Base-by-base conservation (phyloP, 805 yeast species). In the Cyberlindnera amylophila region DNA sequence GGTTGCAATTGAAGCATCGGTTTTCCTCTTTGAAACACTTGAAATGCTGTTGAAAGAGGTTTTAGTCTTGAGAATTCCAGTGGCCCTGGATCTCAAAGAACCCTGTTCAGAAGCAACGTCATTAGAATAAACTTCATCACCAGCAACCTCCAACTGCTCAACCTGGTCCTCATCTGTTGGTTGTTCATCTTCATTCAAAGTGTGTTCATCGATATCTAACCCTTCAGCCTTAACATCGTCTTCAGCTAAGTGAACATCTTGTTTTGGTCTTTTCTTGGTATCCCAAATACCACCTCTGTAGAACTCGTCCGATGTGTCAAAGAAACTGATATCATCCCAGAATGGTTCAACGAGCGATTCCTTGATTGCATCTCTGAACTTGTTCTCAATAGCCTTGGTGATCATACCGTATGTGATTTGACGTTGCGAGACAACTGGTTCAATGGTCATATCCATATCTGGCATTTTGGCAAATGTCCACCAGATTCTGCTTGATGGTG, bases 281-380 rank as follows among this genome's bases (percentile, higher is more conserved):
- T 83, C 89, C 98, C 98, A 91, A 18, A 91, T 79, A 14, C 99
- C 99, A 38, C 96, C 99, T 49, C 96, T 75, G 61, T 80, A 93
- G 12, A 87, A 63, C 49, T 87, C 95, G 31, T 64, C 71, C 3
- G 54, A 33, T 0, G 96, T 80, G 41, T 77, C 69, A 55, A 71
- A 84, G 57, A 86, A 84, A 0, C 81, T 77, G 32, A 88, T 62
- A 59, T 91, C 98, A 61, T 91, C 98, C 89, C 88, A 84, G 54
- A 72, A 80, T 2, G 99, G 99, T 26, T 77, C 62, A 0, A 93
- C 98, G 36, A 93, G 64, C 7, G 93, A 76, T 27, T 86, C 93
- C 47, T 73, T 78, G 31, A 91, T 71, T 1, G 89, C 85, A 37
- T 87, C 96, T 44, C 81, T 78, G 48, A 91, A 77, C 51, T 82